These are phyloP conservation scores for Brassica cretica DNA, from an alignment of 345 rosid genomes.

Conservation along the genomic window DNA sequence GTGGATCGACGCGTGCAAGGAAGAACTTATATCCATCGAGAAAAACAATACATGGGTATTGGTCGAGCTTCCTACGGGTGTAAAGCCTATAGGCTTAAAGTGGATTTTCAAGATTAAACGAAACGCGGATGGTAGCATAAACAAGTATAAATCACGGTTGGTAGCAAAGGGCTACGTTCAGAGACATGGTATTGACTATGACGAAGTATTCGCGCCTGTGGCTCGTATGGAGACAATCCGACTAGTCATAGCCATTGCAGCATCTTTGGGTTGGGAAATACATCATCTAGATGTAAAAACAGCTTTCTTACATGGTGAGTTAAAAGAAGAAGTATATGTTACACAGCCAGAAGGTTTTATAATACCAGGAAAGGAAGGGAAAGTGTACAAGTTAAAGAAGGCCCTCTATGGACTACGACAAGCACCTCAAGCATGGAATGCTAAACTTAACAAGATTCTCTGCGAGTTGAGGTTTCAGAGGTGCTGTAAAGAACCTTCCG, in stretches of 20 bases:
- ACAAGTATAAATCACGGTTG: no score
- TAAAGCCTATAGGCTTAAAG: not conserved
- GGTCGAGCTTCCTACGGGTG: not conserved
- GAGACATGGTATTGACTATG: not conserved
- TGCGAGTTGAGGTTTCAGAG: not conserved
- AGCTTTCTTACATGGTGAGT: no score
- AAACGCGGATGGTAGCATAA: no score
- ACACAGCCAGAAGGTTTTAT: no score
- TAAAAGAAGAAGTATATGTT: no score
- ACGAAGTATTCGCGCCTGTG: not conserved
- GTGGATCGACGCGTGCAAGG: not conserved
- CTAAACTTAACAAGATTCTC: not conserved
- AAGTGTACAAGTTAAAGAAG: no score
- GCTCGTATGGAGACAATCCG: not conserved
- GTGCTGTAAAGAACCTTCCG: not conserved
- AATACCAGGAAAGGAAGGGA: no score
- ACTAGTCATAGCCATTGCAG: not conserved
- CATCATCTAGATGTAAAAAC: no score
- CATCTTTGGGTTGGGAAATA: no score
- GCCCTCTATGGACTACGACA: not conserved
- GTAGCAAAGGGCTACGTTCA: no score
- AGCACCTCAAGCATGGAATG: not conserved
- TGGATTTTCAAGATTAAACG: no score
- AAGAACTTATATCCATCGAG: not conserved
- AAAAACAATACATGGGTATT: not conserved